Percentiles rank a stretch among this genome's conserved stretches.
These are phyloP conservation scores for maize (Zea mays) DNA, from an alignment of 176 grass and related monocot species.

Conservation along the genomic window DNA sequence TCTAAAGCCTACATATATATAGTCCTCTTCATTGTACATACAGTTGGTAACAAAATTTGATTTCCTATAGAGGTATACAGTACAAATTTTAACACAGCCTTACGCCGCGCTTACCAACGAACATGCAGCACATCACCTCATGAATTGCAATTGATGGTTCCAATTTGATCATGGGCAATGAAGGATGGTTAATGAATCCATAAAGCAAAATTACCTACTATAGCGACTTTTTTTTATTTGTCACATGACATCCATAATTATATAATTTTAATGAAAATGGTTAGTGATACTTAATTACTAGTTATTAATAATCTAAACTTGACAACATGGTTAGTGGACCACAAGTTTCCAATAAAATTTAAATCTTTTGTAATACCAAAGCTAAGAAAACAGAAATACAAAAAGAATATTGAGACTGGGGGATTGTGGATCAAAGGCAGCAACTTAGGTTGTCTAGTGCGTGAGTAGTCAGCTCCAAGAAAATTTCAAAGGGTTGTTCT, in stretches of 20 bases:
- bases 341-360: not conserved
- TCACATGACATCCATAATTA: constrained; percentile 2
- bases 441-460: not conserved
- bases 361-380: not conserved
- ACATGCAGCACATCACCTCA: constrained; percentile 35
- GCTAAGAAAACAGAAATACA: not conserved
- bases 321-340: not conserved
- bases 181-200: constrained; percentile 34
- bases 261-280: not conserved
- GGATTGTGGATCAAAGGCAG: not conserved
- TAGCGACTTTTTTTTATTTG: not conserved
- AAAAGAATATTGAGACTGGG: not conserved
- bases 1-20: not conserved
- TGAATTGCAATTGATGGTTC: constrained; percentile 36
- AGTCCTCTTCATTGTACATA: constrained; percentile 25
- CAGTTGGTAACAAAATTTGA: constrained; percentile 42
- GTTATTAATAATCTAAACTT: not conserved
- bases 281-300: not conserved
- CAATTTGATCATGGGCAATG: constrained; percentile 12
- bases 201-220: constrained; percentile 35
- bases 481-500: not conserved
- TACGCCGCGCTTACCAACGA: constrained; percentile 28
- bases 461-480: not conserved
- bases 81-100: constrained; percentile 27
- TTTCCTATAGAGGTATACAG: constrained; percentile 22